Evolutionary conservation across 2,329 filamentous ascomycete species (phyloP), one percentile per base, ranked within the genome.

Genomic region (Tolypocladium album): DNA sequence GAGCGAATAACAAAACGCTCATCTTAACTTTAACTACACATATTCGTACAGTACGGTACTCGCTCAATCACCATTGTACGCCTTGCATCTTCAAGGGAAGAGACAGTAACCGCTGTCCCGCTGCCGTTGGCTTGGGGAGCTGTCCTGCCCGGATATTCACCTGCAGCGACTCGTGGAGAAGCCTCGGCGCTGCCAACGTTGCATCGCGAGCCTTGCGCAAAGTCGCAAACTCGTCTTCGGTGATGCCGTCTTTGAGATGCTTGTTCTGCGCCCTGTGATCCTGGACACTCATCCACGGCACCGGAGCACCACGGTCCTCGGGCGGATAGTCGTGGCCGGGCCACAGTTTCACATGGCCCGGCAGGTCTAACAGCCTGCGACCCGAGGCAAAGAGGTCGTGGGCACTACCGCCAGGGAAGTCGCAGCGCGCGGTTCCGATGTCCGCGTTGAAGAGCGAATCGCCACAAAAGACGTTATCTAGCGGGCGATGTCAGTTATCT

Each of bases 271-370:
- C 61, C n/a, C 66, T 72, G 38, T 84, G 81, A 8, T 79, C 75
- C 1, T 64, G 63, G 0, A 83, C 80, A 0, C 71, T 82, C 62
- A 77, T 69, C 38, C 66, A 80, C 0, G 80, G 68, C 0, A 74
- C 61, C 0, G 79, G 75, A 0, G 63, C 67, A 0, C 60, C 60
- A 4, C 77, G 71, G 0, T 58, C 65, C 1, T 66, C 67, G 0
- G 81, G 79, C 0, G 69, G 69, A 61, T 84, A 84, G 63, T 84
- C 82, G 60, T 84, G 82, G 0, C 81, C 81, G 0, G 76, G 79
- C 75, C 79, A 84, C 53, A 84, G 74, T 56, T 75, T 78, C 52
- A 75, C 72, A 36, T 80, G 65, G 1, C 68, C 71, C 0, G 77
- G 75, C 1, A 83, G 50, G 7, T 63, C 59, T 0, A 83, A 71